Evolutionary conservation across 345 rosid species (phyloP), one percentile per base, ranked within the genome.

Genomic region (Acer saccharum): DNA sequence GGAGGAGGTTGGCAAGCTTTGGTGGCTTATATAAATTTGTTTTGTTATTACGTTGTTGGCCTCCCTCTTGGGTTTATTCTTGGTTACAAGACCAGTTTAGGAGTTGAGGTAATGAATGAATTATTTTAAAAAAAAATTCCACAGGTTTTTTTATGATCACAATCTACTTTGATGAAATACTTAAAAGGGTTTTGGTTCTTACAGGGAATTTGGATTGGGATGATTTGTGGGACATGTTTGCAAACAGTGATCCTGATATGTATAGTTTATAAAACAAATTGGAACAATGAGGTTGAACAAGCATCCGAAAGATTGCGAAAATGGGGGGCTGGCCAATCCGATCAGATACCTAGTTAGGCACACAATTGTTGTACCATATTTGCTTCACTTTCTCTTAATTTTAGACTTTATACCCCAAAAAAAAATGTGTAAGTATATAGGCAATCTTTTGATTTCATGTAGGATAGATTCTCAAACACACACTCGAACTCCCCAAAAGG

Each of bases 1-100:
- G 98, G 97, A 76, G 99, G 97, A 81, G 99, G 99, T 35, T 95
- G 99, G 98, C 97, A 95, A 85, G 98, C 91, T 50, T 62, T 85
- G 76, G 98, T 94, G 68, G 99, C 99, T 73, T 94, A 89, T 55
- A 88, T 92, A 48, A 95, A 94, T 84, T 83, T 94, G 89, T 90
- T 92, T 71, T 90, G 93, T 71, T 96, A 92, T 71, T 94, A 91
- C 61, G 65, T 81, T 0, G 23, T 92, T 27, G 98, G 97, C 9
- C 90, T 96, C 9, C 97, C 97, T 68, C 88, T 92, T 20, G 97
- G 98, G 23, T 95, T 93, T 81, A 55, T 91, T 63, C 92, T 95
- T 43, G 97, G 98, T 63, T 95, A 94, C 74, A 88, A 84, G 78
- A 83, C 92, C 23, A 77, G 76, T 4, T 86, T 88, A 46, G 90